A percentile compares a stretch with the other conserved stretches of the same genome.
Conservation (phyloP, 352 stramenopile species). For the Phytophthora fragariae region DNA sequence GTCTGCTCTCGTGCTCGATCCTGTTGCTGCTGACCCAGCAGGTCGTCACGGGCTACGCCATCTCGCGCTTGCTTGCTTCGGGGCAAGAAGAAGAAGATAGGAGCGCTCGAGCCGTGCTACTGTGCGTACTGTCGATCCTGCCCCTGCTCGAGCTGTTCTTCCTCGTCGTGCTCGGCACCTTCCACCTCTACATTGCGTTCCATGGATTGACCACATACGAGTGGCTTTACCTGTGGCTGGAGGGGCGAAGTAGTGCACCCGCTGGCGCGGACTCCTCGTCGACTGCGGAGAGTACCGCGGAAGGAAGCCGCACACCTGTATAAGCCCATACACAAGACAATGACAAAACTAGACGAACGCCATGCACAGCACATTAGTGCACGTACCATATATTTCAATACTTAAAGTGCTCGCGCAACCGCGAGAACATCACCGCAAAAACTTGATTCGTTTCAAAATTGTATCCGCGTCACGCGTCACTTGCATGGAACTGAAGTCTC, state of each 20-base stretch:
- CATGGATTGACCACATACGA: constrained; percentile 62
- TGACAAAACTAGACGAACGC: constrained; percentile 12
- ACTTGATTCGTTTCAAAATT: constrained; percentile 62
- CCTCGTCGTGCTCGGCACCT: constrained; percentile 62
- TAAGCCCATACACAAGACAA: constrained; percentile 4
- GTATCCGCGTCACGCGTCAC: constrained; percentile 42
- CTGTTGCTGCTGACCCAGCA: constrained; percentile 66
- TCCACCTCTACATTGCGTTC: constrained; percentile 72
- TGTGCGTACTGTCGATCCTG: constrained; percentile 51
- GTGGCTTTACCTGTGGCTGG: constrained; percentile 59
- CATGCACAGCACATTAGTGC: constrained; percentile 1
- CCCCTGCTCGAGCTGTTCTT: constrained; percentile 66
- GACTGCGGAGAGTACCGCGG: not conserved
- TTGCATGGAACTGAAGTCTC: constrained; percentile 53
- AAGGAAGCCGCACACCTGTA: constrained; percentile 18
- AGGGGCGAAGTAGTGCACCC: constrained; percentile 19
- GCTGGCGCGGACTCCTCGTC: constrained; percentile 3
- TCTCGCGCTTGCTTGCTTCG: constrained; percentile 33
- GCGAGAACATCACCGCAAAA: constrained; percentile 61
- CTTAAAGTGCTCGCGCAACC: not conserved
- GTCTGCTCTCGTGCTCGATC: constrained; percentile 62
- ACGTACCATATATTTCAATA: constrained; percentile 13
- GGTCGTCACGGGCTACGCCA: constrained; percentile 51
- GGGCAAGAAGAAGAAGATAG: not conserved
- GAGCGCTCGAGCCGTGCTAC: constrained; percentile 22